phyloP scores from a whole-genome alignment of 2,329 filamentous ascomycete species.

The Waltergamsia citrina region DNA sequence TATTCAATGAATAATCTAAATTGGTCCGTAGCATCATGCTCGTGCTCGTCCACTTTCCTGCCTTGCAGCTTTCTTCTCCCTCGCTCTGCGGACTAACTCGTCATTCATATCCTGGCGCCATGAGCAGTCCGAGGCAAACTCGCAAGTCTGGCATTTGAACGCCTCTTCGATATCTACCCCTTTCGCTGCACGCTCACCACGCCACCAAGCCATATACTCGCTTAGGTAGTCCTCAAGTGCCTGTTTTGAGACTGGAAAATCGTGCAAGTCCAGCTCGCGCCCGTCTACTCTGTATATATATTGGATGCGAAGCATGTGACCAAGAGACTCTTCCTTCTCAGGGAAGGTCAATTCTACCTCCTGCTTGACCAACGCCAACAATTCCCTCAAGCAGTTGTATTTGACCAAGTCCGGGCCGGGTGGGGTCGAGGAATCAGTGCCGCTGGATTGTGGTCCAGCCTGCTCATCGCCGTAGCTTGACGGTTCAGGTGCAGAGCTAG shows the following conservation, averaged over 20 bases:
- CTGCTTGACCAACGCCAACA: constrained; percentile 32
- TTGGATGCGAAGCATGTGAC: constrained; percentile 41
- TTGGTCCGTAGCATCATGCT: too few relatives aligned
- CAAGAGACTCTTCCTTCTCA: constrained; percentile 34
- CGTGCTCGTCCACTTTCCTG: too few relatives aligned
- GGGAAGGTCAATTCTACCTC: constrained; percentile 46
- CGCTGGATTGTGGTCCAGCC: not conserved
- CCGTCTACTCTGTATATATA: constrained; percentile 45
- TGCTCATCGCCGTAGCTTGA: not conserved
- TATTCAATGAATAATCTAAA: too few relatives aligned
- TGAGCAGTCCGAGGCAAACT: constrained; percentile 68
- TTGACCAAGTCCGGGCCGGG: constrained; percentile 25
- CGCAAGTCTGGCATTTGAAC: constrained; percentile 79
- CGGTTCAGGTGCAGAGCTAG: not conserved
- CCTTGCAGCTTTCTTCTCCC: not conserved
- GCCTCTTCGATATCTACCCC: constrained; percentile 79
- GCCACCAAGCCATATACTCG: constrained; percentile 80
- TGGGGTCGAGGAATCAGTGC: constrained; percentile 1
- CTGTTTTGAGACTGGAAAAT: constrained; percentile 57
- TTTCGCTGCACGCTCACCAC: constrained; percentile 58
- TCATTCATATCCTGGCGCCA: constrained; percentile 68
- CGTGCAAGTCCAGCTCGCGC: constrained; percentile 39
- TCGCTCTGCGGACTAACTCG: constrained; percentile 26
- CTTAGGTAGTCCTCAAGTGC: constrained; percentile 57
- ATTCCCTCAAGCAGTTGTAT: constrained; percentile 37